A percentile compares a stretch with the other conserved stretches of the same genome.
phyloP scores from a whole-genome alignment of 164 flowering plant species.

The Annona squamosa region DNA sequence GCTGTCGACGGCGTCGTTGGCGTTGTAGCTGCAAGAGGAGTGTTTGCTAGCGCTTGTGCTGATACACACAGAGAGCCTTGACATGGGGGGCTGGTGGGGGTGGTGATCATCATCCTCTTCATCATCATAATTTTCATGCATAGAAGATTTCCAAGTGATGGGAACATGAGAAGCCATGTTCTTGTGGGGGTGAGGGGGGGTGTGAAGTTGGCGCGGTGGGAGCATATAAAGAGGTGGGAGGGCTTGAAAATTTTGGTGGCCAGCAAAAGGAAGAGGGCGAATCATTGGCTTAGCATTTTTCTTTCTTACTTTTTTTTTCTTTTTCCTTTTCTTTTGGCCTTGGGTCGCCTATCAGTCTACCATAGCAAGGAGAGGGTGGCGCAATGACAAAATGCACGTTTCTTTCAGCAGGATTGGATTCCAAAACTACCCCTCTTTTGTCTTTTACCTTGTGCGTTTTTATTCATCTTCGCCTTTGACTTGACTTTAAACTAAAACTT shows the following conservation, averaged over 20 bases:
- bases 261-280: not conserved
- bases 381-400: no score
- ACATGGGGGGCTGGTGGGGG: conserved; percentile 15
- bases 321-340: not conserved
- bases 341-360: no score
- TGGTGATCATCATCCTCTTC: conserved; percentile 13
- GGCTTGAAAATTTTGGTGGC: not conserved
- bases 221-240: not conserved
- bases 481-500: no score
- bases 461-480: no score
- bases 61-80: conserved; percentile 31
- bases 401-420: not conserved
- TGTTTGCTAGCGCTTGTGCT: conserved; percentile 20
- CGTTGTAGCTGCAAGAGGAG: conserved; percentile 15
- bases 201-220: not conserved
- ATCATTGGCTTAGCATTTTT: not conserved
- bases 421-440: not conserved
- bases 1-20: conserved; percentile 11
- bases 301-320: not conserved
- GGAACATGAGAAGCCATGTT: conserved; percentile 30
- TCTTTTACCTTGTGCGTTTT: no score
- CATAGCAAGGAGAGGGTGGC: no score
- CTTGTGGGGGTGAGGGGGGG: not conserved
- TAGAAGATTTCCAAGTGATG: conserved; percentile 19
- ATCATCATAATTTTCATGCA: conserved; percentile 19